These are phyloP conservation scores for Auricularia heimuer DNA, from an alignment of 768 basidiomycete genomes.

Conservation along the genomic window DNA sequence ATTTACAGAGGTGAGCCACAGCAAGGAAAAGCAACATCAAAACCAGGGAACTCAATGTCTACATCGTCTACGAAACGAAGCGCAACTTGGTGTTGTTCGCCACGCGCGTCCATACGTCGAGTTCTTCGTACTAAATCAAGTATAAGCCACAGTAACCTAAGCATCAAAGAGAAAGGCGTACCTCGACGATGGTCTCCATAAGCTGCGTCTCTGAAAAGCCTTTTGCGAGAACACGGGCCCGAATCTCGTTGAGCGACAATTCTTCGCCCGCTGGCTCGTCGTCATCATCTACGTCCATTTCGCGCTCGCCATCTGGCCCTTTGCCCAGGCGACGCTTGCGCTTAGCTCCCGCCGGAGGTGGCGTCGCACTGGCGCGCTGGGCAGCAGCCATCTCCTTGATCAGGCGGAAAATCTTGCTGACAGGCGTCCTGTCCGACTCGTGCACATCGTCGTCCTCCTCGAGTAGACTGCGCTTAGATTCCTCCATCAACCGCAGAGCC, in stretches of 20 bases:
- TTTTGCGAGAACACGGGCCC: constrained; percentile 71
- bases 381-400: constrained; percentile 72
- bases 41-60: too few species aligned
- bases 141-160: constrained; percentile 6
- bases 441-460: constrained; percentile 66
- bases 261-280: constrained; percentile 55
- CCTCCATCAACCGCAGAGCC: constrained; percentile 93
- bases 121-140: constrained; percentile 66
- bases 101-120: constrained; percentile 73
- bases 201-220: constrained; percentile 90
- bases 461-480: constrained; percentile 82
- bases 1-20: not conserved
- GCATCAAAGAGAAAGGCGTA: constrained; percentile 27
- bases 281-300: constrained; percentile 58
- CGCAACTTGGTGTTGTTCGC: constrained; percentile 76
- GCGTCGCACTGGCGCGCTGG: constrained; percentile 22
- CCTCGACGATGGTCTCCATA: constrained; percentile 74
- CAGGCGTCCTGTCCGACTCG: constrained; percentile 66
- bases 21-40: not conserved
- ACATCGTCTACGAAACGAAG: constrained; percentile 30
- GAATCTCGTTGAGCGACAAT: constrained; percentile 77
- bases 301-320: constrained; percentile 61
- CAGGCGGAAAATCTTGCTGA: constrained; percentile 80
- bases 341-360: constrained; percentile 27
- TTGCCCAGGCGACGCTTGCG: constrained; percentile 45